Evolutionary conservation across 768 basidiomycete species (phyloP).

Genomic region (Mycena haematopus): DNA sequence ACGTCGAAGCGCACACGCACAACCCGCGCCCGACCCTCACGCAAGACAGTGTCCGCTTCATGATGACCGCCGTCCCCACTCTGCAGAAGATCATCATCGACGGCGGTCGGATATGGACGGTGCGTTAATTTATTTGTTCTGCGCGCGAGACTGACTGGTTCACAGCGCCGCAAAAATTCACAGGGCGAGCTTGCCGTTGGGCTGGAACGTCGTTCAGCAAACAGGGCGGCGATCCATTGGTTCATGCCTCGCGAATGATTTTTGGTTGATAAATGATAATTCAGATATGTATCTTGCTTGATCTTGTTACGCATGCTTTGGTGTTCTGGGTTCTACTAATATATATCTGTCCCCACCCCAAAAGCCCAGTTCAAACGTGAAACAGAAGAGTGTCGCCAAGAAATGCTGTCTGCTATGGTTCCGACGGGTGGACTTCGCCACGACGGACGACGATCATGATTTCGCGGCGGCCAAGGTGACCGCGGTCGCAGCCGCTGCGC

Average conservation of each 20-base stretch:
- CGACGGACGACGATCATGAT: not conserved
- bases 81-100: constrained; percentile 56
- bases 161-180: constrained; percentile 1
- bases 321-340: not conserved
- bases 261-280: not conserved
- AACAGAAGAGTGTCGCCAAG: too few relatives aligned
- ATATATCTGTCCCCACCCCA: too few relatives aligned
- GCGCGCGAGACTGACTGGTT: constrained; percentile 9
- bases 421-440: not conserved
- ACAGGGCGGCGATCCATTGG: constrained; percentile 42
- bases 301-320: not conserved
- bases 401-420: not conserved
- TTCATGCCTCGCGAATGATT: constrained; percentile 43
- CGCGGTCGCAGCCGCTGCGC: not conserved
- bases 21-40: constrained; percentile 46
- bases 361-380: too few relatives aligned
- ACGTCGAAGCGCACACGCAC: constrained; percentile 50
- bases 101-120: constrained; percentile 58
- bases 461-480: not conserved
- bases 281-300: not conserved
- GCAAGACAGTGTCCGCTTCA: constrained; percentile 42
- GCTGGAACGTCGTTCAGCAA: constrained; percentile 40
- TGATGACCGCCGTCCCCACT: constrained; percentile 48
- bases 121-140: constrained; percentile 37
- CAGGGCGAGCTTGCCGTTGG: constrained; percentile 20